phyloP scores from a whole-genome alignment of 176 grass and related monocot species.

The Carex littledalei region DNA sequence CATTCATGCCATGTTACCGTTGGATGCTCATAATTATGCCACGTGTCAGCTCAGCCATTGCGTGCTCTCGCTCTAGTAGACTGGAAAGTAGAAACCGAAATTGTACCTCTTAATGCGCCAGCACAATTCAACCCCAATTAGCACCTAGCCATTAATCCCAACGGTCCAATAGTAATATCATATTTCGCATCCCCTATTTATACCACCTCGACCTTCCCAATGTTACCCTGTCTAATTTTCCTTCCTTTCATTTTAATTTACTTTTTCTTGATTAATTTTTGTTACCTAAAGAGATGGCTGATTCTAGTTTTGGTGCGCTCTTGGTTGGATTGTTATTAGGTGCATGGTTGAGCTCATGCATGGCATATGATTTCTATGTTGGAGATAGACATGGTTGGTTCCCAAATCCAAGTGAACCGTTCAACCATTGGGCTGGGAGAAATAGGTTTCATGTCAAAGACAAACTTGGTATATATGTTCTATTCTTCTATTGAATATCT shows the following conservation, averaged over 20 bases:
- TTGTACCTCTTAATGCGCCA: constrained; percentile 10
- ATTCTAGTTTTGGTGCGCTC: not conserved
- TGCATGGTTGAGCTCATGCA: constrained; percentile 1
- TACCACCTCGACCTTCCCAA: not conserved
- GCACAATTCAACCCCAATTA: constrained; percentile 5
- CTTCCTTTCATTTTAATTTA: not conserved
- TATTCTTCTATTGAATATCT: not conserved
- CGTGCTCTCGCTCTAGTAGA: not conserved
- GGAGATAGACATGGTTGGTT: constrained; percentile 57
- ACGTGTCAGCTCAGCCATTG: constrained; percentile 9
- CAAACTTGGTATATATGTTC: constrained; percentile 35
- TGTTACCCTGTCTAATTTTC: not conserved
- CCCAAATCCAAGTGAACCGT: constrained; percentile 32
- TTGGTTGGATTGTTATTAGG: not conserved
- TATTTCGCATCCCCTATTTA: constrained; percentile 19
- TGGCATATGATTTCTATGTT: constrained; percentile 45
- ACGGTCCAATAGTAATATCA: constrained; percentile 3
- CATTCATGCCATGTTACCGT: constrained; percentile 19
- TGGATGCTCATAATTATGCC: constrained; percentile 9
- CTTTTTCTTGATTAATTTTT: not conserved
- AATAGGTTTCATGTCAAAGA: constrained; percentile 85
- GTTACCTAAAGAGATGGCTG: not conserved
- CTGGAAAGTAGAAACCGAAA: constrained; percentile 12
- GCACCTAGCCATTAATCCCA: constrained; percentile 10
- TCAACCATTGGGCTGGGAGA: constrained; percentile 61